These are phyloP conservation scores for Limnanthes douglasii DNA, from an alignment of 345 rosid species.

Conservation along the genomic window DNA sequence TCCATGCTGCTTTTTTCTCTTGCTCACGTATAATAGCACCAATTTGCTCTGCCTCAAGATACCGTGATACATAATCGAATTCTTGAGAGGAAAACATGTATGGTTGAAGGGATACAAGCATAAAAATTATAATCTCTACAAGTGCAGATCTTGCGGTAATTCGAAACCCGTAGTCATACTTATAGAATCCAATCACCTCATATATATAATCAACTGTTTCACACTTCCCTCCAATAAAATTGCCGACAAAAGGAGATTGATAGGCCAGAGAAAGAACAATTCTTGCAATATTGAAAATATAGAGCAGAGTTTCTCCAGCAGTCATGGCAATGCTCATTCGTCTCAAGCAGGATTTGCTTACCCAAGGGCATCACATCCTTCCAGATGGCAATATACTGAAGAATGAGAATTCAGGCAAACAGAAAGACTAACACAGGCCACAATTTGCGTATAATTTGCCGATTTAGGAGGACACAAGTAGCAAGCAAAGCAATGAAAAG, in stretches of 20 bases:
- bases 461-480: conserved; percentile 55
- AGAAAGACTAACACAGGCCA: conserved; percentile 78
- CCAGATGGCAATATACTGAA: conserved; percentile 76
- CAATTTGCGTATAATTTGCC: conserved; percentile 42
- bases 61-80: conserved; percentile 76
- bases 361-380: conserved; percentile 30
- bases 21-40: conserved; percentile 89
- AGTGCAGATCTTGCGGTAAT: conserved; percentile 91
- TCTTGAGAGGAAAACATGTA: conserved; percentile 80
- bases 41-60: conserved; percentile 96
- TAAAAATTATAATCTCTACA: conserved; percentile 87
- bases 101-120: conserved; percentile 87
- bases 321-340: conserved; percentile 49
- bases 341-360: conserved; percentile 27
- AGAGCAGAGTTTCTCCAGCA: conserved; percentile 62
- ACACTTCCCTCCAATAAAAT: conserved; percentile 42
- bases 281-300: conserved; percentile 52
- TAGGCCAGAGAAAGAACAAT: conserved; percentile 83
- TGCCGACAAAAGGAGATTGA: conserved; percentile 91
- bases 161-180: conserved; percentile 91
- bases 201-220: conserved; percentile 41
- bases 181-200: conserved; percentile 85
- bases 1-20: conserved; percentile 97
- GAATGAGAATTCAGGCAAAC: conserved; percentile 60
- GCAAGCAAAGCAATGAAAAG: conserved; percentile 70